phyloP scores from a whole-genome alignment of 495 filamentous ascomycete species.

The Sordaria brevicollis region DNA sequence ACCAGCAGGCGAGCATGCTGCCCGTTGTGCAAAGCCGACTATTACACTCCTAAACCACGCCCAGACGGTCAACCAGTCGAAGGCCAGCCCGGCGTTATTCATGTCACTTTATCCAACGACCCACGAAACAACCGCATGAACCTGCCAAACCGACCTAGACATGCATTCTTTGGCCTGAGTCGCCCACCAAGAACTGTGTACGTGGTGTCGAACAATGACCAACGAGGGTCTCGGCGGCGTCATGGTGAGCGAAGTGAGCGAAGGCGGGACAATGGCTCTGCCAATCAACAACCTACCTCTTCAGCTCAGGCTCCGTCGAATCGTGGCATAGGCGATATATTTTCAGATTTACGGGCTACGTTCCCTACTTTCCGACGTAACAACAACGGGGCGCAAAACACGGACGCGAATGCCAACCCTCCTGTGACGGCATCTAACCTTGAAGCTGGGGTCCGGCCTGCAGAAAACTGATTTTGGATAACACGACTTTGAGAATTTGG shows the following conservation, averaged over 20 bases:
- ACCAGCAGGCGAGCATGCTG: slow-evolving; percentile 89
- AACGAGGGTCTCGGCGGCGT: not conserved
- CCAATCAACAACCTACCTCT: not conserved
- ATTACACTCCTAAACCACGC: slow-evolving; percentile 83
- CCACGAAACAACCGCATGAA: slow-evolving; percentile 30
- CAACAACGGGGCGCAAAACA: not conserved
- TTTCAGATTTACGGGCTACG: slow-evolving; percentile 9
- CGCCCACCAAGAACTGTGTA: slow-evolving; percentile 6
- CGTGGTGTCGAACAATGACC: not conserved
- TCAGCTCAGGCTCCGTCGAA: not conserved
- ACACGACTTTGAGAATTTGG: not conserved
- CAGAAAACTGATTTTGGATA: not conserved
- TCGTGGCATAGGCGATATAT: not conserved
- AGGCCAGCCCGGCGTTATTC: slow-evolving; percentile 12
- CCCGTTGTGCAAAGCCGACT: slow-evolving; percentile 93
- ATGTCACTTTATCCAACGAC: slow-evolving; percentile 12
- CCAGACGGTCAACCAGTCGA: slow-evolving; percentile 25
- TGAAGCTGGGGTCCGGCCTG: slow-evolving; percentile 19
- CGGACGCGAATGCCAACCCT: slow-evolving; percentile 6
- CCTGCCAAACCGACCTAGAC: slow-evolving; percentile 21
- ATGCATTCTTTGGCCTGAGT: slow-evolving; percentile 17
- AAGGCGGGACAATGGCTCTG: not conserved
- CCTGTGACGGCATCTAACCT: slow-evolving; percentile 24
- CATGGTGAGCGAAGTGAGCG: not conserved
- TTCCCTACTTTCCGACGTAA: slow-evolving; percentile 8